Conservation (phyloP, 768 basidiomycete genomes). For the Boletus rubescentipes region DNA sequence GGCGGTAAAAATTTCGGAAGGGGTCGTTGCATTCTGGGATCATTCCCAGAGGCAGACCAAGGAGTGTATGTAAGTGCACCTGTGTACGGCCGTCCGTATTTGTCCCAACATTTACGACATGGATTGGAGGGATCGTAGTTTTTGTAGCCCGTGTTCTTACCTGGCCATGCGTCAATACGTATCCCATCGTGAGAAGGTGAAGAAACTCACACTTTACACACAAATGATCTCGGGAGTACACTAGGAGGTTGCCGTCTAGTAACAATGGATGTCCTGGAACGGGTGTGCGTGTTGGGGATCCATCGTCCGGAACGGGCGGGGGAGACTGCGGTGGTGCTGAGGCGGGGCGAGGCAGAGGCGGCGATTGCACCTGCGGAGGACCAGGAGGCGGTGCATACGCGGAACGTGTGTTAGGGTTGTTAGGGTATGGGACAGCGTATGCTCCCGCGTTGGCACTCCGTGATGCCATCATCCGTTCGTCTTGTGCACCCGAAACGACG, state of each 20-base stretch:
- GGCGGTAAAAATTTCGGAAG: conserved; percentile 27
- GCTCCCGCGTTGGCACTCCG: conserved; percentile 19
- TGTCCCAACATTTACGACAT: conserved; percentile 74
- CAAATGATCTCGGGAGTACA: conserved; percentile 62
- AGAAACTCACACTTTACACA: conserved; percentile 64
- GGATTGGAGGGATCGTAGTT: conserved; percentile 62
- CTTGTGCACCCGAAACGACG: conserved; percentile 23
- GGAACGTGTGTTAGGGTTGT: background rate
- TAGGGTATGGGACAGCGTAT: conserved; percentile 20
- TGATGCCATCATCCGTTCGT: conserved; percentile 14
- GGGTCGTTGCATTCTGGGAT: conserved; percentile 30
- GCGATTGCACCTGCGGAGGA: background rate
- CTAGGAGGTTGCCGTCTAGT: conserved; percentile 56
- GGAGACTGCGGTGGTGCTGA: conserved; percentile 18
- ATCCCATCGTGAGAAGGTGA: too few species aligned
- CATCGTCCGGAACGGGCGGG: conserved; percentile 42
- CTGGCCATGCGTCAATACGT: conserved; percentile 35
- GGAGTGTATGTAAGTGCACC: conserved; percentile 59
- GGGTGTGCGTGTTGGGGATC: conserved; percentile 62
- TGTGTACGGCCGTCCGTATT: conserved; percentile 58
- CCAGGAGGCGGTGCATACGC: conserved; percentile 15
- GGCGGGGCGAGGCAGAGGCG: conserved; percentile 5
- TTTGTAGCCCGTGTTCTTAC: conserved; percentile 75
- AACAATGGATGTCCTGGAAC: conserved; percentile 68
- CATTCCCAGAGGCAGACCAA: conserved; percentile 30